Conservation (phyloP, 305 asterid species). For the Withania somnifera region DNA sequence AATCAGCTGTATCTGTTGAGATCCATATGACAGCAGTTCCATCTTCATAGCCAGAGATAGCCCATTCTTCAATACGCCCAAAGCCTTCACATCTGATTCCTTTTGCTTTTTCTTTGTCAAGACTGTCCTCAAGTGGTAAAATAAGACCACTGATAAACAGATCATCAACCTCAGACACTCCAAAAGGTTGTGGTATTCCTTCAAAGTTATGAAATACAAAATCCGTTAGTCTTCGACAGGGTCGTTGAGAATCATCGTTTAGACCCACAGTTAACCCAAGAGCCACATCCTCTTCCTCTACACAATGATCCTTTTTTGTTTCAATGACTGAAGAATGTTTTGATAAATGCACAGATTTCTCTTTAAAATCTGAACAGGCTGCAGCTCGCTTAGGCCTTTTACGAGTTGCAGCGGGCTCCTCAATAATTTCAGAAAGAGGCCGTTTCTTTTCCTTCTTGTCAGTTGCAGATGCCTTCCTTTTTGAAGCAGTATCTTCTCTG, state of each 20-base stretch:
- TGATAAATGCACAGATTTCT: slow-evolving; percentile 39
- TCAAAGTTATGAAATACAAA: slow-evolving; percentile 57
- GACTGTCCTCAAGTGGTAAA: slow-evolving; percentile 58
- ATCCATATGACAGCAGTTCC: slow-evolving; percentile 84
- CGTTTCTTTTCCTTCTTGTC: slow-evolving; percentile 43
- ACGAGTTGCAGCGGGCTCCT: slow-evolving; percentile 30
- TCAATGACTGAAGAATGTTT: slow-evolving; percentile 49
- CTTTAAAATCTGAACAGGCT: slow-evolving; percentile 71
- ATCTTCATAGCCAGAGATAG: slow-evolving; percentile 94
- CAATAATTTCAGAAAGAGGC: slow-evolving; percentile 23
- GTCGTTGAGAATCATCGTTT: slow-evolving; percentile 54
- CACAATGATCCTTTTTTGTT: slow-evolving; percentile 37
- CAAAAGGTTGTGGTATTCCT: slow-evolving; percentile 71
- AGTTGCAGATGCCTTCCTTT: slow-evolving; percentile 25
- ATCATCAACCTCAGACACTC: slow-evolving; percentile 79
- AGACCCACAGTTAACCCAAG: slow-evolving; percentile 54
- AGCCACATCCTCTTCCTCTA: slow-evolving; percentile 70
- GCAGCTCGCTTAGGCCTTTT: slow-evolving; percentile 89
- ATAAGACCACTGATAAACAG: slow-evolving; percentile 62
- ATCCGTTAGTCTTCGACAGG: slow-evolving; percentile 67
- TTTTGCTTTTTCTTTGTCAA: slow-evolving; percentile 45
- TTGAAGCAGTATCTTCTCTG: slow-evolving; percentile 19
- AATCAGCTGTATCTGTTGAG: slow-evolving; percentile 72
- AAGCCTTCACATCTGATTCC: slow-evolving; percentile 76
- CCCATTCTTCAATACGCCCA: slow-evolving; percentile 94